Base-by-base conservation (phyloP, 768 basidiomycete genomes). In the Pulveroboletus frians region DNA sequence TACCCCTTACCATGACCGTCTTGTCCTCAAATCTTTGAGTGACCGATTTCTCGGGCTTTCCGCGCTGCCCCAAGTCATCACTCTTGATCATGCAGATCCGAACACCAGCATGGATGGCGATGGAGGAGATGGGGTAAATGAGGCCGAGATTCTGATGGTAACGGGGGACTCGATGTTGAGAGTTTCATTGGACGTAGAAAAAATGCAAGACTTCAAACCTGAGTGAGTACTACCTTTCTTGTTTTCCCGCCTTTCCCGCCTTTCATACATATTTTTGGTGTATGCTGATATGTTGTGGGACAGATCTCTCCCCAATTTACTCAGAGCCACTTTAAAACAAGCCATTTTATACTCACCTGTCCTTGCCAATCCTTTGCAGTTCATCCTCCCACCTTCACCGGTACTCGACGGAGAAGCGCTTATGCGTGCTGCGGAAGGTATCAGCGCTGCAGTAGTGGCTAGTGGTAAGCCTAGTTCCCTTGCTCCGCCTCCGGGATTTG, bases 311-410 rank as follows among this genome's bases (percentile, higher is more conserved):
- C 80, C 84, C 3, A 77, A 78, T 49, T 70, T 91, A 21, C 79
- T 90, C 62, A 85, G 85, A 65, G 83, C 85, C 9, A 86, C 81
- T 21, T 83, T 92, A 82, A 86, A 81, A 39, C 87, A 91, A 61
- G 88, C 88, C 10, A 88, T 91, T 53, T 61, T 90, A 30, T 90
- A 89, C 60, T 85, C 85, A 11, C 76, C 84, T 23, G 71, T 81
- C 56, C 73, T 82, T 20, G 76, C 88, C 77, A 91, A 92, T 59
- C 89, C 88, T 9, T 65, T 92, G 9, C 77, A 83, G 39, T 91
- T 91, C 60, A 84, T 84, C 58, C 84, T 91, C 57, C 86, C 88
- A 6, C 86, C 88, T 13, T 64, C 53, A 8, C 65, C 54, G 5
- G 83, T 86, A 50, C 71, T 91, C 9, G 87, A 90, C 46, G 84